Percentiles rank a stretch among this genome's conserved stretches.
phyloP scores from a whole-genome alignment of 495 filamentous ascomycete genomes.

The Podospora didyma region DNA sequence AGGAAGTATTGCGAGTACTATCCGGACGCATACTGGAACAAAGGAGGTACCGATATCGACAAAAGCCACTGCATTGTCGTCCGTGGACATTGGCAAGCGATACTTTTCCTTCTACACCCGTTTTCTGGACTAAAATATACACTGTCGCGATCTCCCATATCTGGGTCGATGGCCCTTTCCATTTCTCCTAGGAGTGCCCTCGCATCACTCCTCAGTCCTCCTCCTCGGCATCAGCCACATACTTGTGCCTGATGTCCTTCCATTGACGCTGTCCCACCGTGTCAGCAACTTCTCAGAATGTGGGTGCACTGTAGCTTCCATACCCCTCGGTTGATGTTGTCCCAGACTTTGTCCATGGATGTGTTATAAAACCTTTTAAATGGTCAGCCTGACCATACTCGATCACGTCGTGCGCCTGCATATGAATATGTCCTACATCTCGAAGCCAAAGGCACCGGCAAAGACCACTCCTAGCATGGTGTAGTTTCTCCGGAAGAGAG shows the following conservation, averaged over 20 bases:
- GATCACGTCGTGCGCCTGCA: neutral
- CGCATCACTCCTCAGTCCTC: slow-evolving; percentile 19
- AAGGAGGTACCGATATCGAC: no score
- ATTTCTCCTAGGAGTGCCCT: neutral
- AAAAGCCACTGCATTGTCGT: no score
- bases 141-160: neutral
- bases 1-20: no score
- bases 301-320: slow-evolving; percentile 11
- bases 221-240: slow-evolving; percentile 54
- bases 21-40: no score
- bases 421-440: slow-evolving; percentile 65
- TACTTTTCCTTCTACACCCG: slow-evolving; percentile 24
- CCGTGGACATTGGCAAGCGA: neutral
- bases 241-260: slow-evolving; percentile 95
- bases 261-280: slow-evolving; percentile 77
- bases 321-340: slow-evolving; percentile 85
- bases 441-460: slow-evolving; percentile 79
- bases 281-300: slow-evolving; percentile 23
- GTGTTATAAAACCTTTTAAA: slow-evolving; percentile 68
- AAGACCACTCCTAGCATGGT: slow-evolving; percentile 86
- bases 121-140: slow-evolving; percentile 17
- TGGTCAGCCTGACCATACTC: neutral
- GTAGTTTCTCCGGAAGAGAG: slow-evolving; percentile 78
- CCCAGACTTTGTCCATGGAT: slow-evolving; percentile 78
- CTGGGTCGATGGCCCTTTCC: neutral